phyloP scores from a whole-genome alignment of 805 yeast species.

The Kluyveromyces nonfermentans region DNA sequence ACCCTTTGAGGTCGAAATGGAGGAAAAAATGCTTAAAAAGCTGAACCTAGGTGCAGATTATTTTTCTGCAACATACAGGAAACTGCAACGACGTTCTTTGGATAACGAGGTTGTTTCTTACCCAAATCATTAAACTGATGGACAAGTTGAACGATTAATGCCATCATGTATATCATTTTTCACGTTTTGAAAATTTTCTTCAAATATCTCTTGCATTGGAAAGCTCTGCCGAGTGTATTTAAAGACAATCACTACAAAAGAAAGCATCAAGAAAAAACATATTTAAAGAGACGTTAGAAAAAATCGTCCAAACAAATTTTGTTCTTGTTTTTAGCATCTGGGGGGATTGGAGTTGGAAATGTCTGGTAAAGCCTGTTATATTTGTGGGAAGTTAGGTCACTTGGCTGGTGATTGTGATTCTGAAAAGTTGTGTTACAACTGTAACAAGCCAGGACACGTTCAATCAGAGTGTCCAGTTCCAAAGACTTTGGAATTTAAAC shows the following conservation, averaged over 20 bases:
- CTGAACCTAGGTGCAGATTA: constrained; percentile 6
- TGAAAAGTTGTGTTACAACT: constrained; percentile 86
- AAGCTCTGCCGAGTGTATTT: too few relatives aligned
- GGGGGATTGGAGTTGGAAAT: constrained; percentile 7
- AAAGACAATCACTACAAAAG: too few relatives aligned
- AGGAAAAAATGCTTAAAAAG: constrained; percentile 5
- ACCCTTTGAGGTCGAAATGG: constrained; percentile 17
- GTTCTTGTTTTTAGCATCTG: background rate
- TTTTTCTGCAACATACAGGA: constrained; percentile 3
- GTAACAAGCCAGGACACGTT: constrained; percentile 84
- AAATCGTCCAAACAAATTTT: background rate
- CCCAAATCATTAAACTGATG: background rate
- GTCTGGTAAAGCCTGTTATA: constrained; percentile 74
- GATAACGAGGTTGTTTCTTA: background rate
- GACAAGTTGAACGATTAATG: background rate
- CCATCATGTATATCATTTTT: background rate
- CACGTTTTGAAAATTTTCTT: constrained; percentile 1
- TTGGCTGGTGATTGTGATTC: constrained; percentile 83
- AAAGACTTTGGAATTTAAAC: constrained; percentile 73
- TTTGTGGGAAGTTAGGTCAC: constrained; percentile 89
- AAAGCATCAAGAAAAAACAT: background rate
- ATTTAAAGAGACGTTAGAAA: background rate
- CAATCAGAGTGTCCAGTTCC: constrained; percentile 84
- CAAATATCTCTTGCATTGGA: background rate
- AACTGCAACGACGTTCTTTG: background rate